Percentiles rank a stretch among this genome's conserved stretches.
Evolutionary conservation across 768 basidiomycete genomes (phyloP).

Genomic region (Hygrophoropsis aurantiaca): DNA sequence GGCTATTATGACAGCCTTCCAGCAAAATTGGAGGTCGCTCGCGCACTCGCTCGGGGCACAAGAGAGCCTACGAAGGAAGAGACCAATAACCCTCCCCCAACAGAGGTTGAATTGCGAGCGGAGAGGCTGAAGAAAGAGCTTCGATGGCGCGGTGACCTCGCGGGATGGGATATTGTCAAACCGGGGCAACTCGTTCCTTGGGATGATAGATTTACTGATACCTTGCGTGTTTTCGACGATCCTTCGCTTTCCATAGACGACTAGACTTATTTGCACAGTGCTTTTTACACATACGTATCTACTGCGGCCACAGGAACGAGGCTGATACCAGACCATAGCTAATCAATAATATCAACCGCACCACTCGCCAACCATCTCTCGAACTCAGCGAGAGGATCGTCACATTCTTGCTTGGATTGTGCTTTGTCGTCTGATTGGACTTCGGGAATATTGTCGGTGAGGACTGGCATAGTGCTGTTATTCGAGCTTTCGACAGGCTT

Average conservation of each 20-base stretch:
- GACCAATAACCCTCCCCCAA: constrained; percentile 70
- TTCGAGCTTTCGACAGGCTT: too few species aligned
- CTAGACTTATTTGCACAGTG: too few species aligned
- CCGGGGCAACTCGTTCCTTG: constrained; percentile 65
- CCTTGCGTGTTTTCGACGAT: constrained; percentile 60
- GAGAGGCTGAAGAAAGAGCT: constrained; percentile 89
- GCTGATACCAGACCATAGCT: not conserved
- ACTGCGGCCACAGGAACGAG: not conserved
- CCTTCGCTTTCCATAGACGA: constrained; percentile 22
- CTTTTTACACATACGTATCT: not conserved
- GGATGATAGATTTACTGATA: constrained; percentile 69
- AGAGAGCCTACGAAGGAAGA: constrained; percentile 90
- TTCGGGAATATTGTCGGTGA: too few species aligned
- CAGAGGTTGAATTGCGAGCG: constrained; percentile 84
- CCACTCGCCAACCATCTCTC: constrained; percentile 71
- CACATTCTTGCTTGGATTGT: constrained; percentile 9
- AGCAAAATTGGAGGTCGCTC: constrained; percentile 64
- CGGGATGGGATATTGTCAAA: constrained; percentile 77
- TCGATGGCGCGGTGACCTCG: constrained; percentile 77
- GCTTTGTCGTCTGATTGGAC: not conserved
- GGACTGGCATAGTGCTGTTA: too few species aligned
- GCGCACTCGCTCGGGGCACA: constrained; percentile 70
- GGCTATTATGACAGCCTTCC: constrained; percentile 77
- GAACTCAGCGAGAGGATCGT: constrained; percentile 63
- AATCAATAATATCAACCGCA: constrained; percentile 49